A percentile compares a stretch with the other conserved stretches of the same genome.
phyloP scores from a whole-genome alignment of 306 rosid genomes.

The apple (Malus domestica) region DNA sequence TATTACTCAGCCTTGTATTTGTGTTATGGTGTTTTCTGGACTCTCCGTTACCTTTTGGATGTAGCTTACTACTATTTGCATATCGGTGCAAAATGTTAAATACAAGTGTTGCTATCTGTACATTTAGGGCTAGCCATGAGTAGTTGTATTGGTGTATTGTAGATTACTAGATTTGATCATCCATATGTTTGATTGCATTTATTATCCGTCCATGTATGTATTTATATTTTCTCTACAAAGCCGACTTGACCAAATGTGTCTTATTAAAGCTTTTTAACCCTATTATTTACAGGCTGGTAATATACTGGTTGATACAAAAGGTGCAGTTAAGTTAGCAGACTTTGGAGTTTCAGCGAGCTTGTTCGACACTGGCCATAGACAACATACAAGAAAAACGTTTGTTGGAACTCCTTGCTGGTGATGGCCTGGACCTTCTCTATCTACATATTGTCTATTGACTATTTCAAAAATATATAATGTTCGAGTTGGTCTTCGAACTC shows the following conservation, averaged over 20 bases:
- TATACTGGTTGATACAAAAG: slow-evolving; percentile 64
- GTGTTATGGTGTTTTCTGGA: background rate
- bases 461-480: background rate
- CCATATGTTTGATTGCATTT: background rate
- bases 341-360: slow-evolving; percentile 94
- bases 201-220: background rate
- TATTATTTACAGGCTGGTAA: slow-evolving; percentile 71
- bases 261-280: background rate
- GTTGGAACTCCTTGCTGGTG: slow-evolving; percentile 99
- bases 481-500: background rate
- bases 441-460: background rate
- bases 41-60: background rate
- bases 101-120: background rate
- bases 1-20: background rate
- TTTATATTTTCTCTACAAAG: background rate
- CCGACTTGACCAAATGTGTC: background rate
- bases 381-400: slow-evolving; percentile 82
- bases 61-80: background rate
- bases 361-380: slow-evolving; percentile 90
- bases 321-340: slow-evolving; percentile 82
- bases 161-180: background rate
- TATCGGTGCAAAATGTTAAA: background rate
- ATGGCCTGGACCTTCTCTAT: background rate
- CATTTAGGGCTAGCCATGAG: background rate
- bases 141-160: background rate